Evolutionary conservation across 208 protist species (phyloP), one percentile per base, ranked within the genome.

Genomic region (Kentomonas sorsogonicus): DNA sequence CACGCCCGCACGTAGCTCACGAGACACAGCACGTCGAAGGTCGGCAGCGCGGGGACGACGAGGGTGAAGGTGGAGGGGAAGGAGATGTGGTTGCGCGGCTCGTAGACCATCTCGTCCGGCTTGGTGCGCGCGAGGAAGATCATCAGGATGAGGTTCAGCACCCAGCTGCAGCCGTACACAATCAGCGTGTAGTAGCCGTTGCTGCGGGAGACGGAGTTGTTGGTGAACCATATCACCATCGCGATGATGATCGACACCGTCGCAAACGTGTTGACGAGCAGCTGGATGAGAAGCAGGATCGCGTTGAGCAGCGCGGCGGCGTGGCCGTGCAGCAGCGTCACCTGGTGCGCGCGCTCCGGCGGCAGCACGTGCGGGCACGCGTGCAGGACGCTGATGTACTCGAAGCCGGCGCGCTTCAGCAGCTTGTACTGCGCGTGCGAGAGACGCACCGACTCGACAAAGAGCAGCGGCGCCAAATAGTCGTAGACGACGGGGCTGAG

Each of bases 321-420:
- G 43, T 23, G 7, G 10, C n/a, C 22, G 6, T 48, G 9, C n/a
- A 48, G 22, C 43, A 48, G 22, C 16, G n/a, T 15, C 15, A 40
- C 11, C 9, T n/a, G 81, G 57, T 75, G 63, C 2, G 79, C 44
- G 1, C 44, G 44, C 40, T 64, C 71, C 11, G 59, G 50, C 16
- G 86, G 74, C 45, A 88, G 56, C 23, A 93, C 67, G 63, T 93
- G 86, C 9, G 64, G 69, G 64, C 86, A 41, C 26, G 79, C 67
- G 55, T 72, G 74, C 59, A 93, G 61, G 25, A 93, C 62, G 50
- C 69, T 68, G 25, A 90, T 69, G 74, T 86, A 89, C 63, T 93
- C 86, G 59, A 90, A 93, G 15, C 86, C 86, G 66, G 77, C 83
- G 30, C 59, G 59, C 66, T 86, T 83, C 46, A 93, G 55, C 22